Evolutionary conservation across 1,284 basidiomycete species (phyloP).

Genomic region (Ustilago curta): DNA sequence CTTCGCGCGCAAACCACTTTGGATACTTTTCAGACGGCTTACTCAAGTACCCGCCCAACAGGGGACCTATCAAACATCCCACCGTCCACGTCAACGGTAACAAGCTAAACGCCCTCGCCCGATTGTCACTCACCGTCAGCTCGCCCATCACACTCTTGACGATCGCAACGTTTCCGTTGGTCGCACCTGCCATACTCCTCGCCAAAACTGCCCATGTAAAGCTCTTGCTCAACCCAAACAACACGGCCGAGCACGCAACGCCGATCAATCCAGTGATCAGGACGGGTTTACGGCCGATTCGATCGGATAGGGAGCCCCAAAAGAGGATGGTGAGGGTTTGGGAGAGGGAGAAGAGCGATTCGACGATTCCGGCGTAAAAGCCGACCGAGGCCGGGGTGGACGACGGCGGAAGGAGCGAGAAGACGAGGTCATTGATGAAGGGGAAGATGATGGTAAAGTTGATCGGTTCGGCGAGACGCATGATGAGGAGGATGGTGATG

Average conservation of each 20-base stretch:
- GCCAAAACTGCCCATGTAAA: conserved; percentile 66
- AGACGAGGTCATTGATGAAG: conserved; percentile 74
- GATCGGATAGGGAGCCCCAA: conserved; percentile 68
- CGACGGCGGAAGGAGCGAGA: conserved; percentile 15
- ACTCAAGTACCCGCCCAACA: conserved; percentile 63
- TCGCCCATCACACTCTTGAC: conserved; percentile 56
- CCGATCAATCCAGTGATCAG: conserved; percentile 69
- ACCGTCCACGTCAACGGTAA: conserved; percentile 52
- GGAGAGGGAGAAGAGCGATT: conserved; percentile 68
- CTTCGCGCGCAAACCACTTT: conserved; percentile 17
- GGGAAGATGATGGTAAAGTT: conserved; percentile 81
- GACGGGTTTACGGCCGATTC: conserved; percentile 70
- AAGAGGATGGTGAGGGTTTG: conserved; percentile 70
- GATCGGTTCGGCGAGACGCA: conserved; percentile 73
- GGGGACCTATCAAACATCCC: conserved; percentile 50
- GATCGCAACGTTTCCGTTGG: conserved; percentile 58
- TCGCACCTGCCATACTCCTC: conserved; percentile 42
- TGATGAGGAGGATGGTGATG: conserved; percentile 70
- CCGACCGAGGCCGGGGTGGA: conserved; percentile 29
- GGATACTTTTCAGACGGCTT: conserved; percentile 48
- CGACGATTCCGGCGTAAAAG: conserved; percentile 76
- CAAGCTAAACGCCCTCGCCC: conserved; percentile 55
- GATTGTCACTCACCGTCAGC: conserved; percentile 49
- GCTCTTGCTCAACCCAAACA: conserved; percentile 67
- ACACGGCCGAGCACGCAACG: conserved; percentile 60